phyloP scores from a whole-genome alignment of 2,329 filamentous ascomycete species.

The Colletotrichum sp. region DNA sequence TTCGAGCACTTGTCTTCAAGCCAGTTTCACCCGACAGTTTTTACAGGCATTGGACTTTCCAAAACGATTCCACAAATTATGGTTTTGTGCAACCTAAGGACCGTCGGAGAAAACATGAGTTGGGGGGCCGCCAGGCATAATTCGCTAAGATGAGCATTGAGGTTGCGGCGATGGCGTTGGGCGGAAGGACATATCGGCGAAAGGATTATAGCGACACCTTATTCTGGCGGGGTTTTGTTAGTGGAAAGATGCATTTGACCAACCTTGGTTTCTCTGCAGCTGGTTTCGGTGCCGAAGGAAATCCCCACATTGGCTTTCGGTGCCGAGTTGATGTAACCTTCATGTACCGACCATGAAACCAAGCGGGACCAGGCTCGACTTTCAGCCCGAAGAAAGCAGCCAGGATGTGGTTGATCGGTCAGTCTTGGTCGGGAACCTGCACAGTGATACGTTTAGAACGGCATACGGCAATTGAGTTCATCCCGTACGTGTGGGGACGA shows the following conservation, averaged over 20 bases:
- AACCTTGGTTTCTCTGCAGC: neutral
- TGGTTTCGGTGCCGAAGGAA: neutral
- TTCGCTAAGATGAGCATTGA: neutral
- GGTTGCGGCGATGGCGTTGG: neutral
- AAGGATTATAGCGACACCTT: neutral
- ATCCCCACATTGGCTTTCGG: neutral
- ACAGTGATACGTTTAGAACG: neutral
- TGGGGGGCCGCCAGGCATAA: neutral
- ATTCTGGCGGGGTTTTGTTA: neutral
- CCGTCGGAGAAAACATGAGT: neutral
- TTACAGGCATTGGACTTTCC: neutral
- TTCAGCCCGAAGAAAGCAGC: neutral
- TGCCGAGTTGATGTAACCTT: neutral
- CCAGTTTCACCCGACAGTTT: neutral
- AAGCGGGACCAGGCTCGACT: neutral
- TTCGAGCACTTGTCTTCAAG: neutral
- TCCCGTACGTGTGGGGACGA: neutral
- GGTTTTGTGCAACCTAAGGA: neutral
- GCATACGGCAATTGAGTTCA: neutral
- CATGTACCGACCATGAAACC: neutral
- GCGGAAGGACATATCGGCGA: neutral
- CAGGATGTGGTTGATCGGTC: neutral
- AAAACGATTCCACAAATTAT: neutral
- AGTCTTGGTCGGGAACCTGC: neutral
- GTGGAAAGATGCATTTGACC: neutral